Conservation (phyloP, 2,329 filamentous ascomycete species). For the Aureobasidium subglaciale region DNA sequence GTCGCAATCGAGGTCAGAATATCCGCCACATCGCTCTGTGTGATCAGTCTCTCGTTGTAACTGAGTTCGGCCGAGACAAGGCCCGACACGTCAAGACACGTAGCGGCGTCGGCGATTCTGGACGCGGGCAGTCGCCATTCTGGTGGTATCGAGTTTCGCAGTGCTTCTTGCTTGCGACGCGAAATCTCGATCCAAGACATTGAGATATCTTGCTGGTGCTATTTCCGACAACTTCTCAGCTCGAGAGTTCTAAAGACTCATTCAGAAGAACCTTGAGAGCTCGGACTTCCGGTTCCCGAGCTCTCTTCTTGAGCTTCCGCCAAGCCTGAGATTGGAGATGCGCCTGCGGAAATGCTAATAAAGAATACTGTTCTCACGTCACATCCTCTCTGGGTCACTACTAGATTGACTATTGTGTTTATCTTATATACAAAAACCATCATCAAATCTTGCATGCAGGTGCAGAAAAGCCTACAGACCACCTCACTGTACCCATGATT, state of each 20-base stretch:
- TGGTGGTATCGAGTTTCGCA: neutral
- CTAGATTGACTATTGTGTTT: neutral
- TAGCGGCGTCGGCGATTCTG: neutral
- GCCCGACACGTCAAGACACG: neutral
- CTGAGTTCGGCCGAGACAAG: neutral
- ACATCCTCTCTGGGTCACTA: no score
- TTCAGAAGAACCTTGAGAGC: no score
- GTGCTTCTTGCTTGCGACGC: neutral
- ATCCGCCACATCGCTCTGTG: neutral
- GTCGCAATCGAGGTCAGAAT: neutral
- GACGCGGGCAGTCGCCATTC: neutral
- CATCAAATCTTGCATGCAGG: conserved; percentile 20
- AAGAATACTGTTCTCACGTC: no score
- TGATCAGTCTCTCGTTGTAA: neutral
- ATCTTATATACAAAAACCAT: neutral
- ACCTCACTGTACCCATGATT: conserved; percentile 64
- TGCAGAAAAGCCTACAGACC: conserved; percentile 44
- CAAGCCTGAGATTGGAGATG: no score
- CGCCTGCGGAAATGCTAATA: no score
- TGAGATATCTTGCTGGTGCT: neutral
- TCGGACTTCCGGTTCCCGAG: no score
- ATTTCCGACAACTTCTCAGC: no score
- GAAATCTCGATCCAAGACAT: neutral
- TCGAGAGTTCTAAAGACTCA: no score
- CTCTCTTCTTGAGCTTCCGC: no score